Percentiles rank a stretch among this genome's conserved stretches.
Conservation (phyloP, 2,329 filamentous ascomycete species). For the Apiospora kogelbergensis region DNA sequence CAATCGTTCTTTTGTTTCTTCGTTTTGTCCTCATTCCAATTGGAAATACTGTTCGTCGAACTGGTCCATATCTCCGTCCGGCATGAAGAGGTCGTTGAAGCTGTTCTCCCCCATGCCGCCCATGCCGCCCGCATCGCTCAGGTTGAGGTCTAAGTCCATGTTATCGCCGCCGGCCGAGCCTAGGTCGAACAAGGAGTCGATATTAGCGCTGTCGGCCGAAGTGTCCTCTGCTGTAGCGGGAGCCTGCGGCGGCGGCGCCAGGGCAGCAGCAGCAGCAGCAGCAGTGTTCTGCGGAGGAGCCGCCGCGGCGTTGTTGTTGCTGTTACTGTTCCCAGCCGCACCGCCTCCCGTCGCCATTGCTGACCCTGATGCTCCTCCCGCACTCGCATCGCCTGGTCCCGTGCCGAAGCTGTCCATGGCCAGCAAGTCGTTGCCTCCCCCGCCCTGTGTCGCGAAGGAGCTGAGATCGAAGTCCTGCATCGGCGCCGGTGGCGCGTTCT, state of each 20-base stretch:
- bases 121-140: conserved; percentile 34
- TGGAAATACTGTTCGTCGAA: conserved; percentile 50
- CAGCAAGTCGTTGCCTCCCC: conserved; percentile 23
- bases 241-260: neutral
- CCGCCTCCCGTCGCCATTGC: neutral
- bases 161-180: conserved; percentile 37
- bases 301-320: neutral
- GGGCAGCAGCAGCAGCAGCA: neutral
- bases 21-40: conserved; percentile 22
- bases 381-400: neutral
- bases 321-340: neutral
- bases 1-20: neutral
- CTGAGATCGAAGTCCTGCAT: conserved; percentile 47
- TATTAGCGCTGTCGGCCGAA: conserved; percentile 22
- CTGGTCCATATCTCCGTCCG: conserved; percentile 45
- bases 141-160: conserved; percentile 40
- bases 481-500: conserved; percentile 30
- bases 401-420: conserved; percentile 16
- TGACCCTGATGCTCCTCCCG: neutral
- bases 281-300: neutral
- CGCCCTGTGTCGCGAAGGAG: conserved; percentile 35
- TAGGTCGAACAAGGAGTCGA: conserved; percentile 51
- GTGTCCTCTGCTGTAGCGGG: conserved; percentile 8
- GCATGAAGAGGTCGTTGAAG: conserved; percentile 53
- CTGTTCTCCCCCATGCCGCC: conserved; percentile 40